A percentile compares a stretch with the other conserved stretches of the same genome.
phyloP scores from a whole-genome alignment of 2,329 filamentous ascomycete species.

The Boeremia exigua region DNA sequence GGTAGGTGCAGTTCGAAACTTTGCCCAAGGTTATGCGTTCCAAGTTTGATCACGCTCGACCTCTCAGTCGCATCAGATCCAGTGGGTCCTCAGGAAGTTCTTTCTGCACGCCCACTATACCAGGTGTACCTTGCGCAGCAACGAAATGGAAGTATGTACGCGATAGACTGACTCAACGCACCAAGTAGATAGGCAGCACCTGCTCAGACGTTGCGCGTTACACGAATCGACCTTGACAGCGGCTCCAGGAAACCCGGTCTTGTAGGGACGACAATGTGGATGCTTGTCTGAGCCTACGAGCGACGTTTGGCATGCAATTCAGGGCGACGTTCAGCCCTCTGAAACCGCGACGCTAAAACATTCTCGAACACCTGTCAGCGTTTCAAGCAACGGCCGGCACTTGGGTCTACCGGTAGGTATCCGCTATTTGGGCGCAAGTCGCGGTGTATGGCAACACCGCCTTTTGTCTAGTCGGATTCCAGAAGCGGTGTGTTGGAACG shows the following conservation, averaged over 20 bases:
- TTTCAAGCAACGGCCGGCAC: conserved; percentile 31
- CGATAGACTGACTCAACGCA: conserved; percentile 20
- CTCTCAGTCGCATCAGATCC: background rate
- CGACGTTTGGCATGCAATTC: conserved; percentile 7
- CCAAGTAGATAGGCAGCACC: conserved; percentile 5
- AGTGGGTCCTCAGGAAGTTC: conserved; percentile 8
- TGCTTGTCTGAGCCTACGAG: conserved; percentile 15
- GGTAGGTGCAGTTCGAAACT: background rate
- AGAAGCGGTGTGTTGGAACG: conserved; percentile 11
- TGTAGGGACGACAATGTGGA: conserved; percentile 11
- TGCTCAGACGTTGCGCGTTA: conserved; percentile 11
- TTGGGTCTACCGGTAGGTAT: conserved; percentile 18
- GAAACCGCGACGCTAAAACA: conserved; percentile 18
- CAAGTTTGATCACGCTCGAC: background rate
- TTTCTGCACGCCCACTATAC: background rate
- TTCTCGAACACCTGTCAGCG: conserved; percentile 29
- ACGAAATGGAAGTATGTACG: conserved; percentile 5
- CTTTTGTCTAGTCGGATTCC: conserved; percentile 16
- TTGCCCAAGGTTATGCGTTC: conserved; percentile 1
- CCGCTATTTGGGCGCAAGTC: conserved; percentile 15
- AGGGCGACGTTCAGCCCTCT: conserved; percentile 3
- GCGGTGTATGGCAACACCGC: conserved; percentile 16
- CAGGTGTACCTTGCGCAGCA: conserved; percentile 14
- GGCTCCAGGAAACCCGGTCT: conserved; percentile 8
- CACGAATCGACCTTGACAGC: conserved; percentile 15